A percentile compares a stretch with the other conserved stretches of the same genome.
phyloP scores from a whole-genome alignment of 306 rosid genomes.

The Inga laurina region DNA sequence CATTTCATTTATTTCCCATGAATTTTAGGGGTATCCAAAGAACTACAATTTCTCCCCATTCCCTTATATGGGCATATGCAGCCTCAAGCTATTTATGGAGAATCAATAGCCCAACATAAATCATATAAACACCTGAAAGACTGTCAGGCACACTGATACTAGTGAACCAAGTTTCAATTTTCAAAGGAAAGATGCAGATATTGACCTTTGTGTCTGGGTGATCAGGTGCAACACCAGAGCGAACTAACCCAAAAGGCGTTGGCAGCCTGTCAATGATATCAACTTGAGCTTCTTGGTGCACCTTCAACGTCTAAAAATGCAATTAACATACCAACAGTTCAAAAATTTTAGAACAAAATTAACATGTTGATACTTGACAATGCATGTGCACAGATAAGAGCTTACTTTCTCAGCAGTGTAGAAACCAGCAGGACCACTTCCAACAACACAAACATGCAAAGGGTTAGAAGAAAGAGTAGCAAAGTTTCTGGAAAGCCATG shows the following conservation, averaged over 20 bases:
- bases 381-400: not conserved
- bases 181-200: not conserved
- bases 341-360: not conserved
- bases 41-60: not conserved
- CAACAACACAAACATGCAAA: slow-evolving; percentile 77
- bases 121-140: slow-evolving; percentile 2
- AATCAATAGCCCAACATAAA: not conserved
- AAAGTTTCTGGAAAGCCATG: slow-evolving; percentile 52
- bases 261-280: slow-evolving; percentile 90
- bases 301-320: slow-evolving; percentile 66
- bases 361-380: not conserved
- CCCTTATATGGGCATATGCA: not conserved
- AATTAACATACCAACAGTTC: not conserved
- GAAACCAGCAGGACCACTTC: slow-evolving; percentile 96
- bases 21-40: not conserved
- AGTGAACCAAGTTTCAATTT: too few species aligned
- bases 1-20: not conserved
- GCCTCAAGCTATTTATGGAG: too few species aligned
- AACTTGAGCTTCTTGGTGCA: slow-evolving; percentile 62
- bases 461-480: slow-evolving; percentile 52
- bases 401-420: slow-evolving; percentile 84
- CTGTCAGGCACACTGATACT: too few species aligned
- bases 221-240: slow-evolving; percentile 96
- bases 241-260: slow-evolving; percentile 86
- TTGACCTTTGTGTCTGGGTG: slow-evolving; percentile 95